phyloP scores from a whole-genome alignment of 2,329 filamentous ascomycete species.

The Malbranchea cinnamomea region DNA sequence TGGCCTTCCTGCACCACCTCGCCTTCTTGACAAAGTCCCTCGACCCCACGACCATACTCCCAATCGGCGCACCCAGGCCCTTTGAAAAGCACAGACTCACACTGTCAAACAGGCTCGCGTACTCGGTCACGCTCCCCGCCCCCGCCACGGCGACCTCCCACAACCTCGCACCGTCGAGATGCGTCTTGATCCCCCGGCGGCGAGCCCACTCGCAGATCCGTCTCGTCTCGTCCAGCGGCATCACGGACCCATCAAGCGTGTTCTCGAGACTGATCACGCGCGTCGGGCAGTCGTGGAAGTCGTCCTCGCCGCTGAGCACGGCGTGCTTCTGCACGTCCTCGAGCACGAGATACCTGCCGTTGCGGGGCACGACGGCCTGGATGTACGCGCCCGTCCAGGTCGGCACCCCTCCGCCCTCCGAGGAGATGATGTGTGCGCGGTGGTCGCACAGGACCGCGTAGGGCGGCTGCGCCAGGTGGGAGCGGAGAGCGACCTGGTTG shows the following conservation, averaged over 20 bases:
- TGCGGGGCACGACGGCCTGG: conserved; percentile 50
- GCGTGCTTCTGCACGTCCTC: conserved; percentile 57
- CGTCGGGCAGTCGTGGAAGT: conserved; percentile 68
- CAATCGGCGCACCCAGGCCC: conserved; percentile 66
- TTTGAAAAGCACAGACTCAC: conserved; percentile 70
- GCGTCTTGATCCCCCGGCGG: conserved; percentile 49
- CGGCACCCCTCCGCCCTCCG: conserved; percentile 53
- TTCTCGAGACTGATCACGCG: conserved; percentile 74
- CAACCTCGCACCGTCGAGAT: conserved; percentile 65
- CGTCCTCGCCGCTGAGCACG: conserved; percentile 41
- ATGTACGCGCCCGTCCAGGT: conserved; percentile 57
- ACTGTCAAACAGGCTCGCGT: conserved; percentile 54
- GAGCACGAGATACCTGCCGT: conserved; percentile 58
- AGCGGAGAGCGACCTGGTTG: conserved; percentile 70
- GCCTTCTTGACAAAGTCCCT: conserved; percentile 48
- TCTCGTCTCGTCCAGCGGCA: conserved; percentile 56
- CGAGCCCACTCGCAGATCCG: conserved; percentile 57
- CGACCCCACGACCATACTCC: conserved; percentile 54
- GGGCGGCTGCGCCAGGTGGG: conserved; percentile 65
- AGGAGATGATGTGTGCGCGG: conserved; percentile 58
- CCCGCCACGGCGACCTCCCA: conserved; percentile 68
- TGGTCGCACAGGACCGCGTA: conserved; percentile 67
- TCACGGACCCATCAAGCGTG: conserved; percentile 64
- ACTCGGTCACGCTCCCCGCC: conserved; percentile 52
- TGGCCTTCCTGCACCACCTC: conserved; percentile 63